Base-by-base conservation (phyloP, 2,329 filamentous ascomycete species). In the Sclerotinia glacialis region DNA sequence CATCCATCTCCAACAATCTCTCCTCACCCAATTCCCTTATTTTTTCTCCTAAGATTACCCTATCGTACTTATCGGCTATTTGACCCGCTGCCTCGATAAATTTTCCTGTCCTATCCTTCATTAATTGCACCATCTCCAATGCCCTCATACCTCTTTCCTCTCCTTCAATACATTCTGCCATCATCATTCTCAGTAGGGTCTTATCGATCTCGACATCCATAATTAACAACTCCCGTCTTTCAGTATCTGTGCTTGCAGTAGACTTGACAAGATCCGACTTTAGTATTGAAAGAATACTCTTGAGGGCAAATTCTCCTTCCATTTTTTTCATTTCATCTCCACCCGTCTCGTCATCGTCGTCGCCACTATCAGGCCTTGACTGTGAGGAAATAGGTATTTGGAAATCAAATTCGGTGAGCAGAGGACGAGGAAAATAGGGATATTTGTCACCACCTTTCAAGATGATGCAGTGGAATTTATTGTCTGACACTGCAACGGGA, bases 401-500 rank as follows among this genome's bases (percentile, higher is more conserved):
- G 77, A 99, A 96, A 59, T 93, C 91, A 75, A 99, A 99, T 77
- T 99, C 95, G 52, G 89, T 93, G 46, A 99, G 88, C 47, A 97
- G 81, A 2, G 92, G 93, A 12, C 91, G 88, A 14, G 92, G 95
- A 79, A 94, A 98, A 80, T 95, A 97, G 0, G 94, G 93, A 75
- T 97, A 92, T 75, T 89, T 86, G 76, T 99, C 95, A 46, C 90
- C 91, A 69, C 95, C 95, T 80, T 99, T 99, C 75, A 99, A 88
- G 73, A 99, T 98, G 79, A 99, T 97, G 80, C 96, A 99, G 82
- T 98, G 94, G 78, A 99, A 99, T 75, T 90, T 94, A 74, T 90
- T 85, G 73, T 93, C 88, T 2, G 94, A 92, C 1, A 98, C 93
- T 0, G 95, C 95, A 42, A 99, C 92, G 1, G 95, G 95, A 85